Evolutionary conservation across 805 yeast species (phyloP).

Genomic region (Saccharomycopsis capsularis): DNA sequence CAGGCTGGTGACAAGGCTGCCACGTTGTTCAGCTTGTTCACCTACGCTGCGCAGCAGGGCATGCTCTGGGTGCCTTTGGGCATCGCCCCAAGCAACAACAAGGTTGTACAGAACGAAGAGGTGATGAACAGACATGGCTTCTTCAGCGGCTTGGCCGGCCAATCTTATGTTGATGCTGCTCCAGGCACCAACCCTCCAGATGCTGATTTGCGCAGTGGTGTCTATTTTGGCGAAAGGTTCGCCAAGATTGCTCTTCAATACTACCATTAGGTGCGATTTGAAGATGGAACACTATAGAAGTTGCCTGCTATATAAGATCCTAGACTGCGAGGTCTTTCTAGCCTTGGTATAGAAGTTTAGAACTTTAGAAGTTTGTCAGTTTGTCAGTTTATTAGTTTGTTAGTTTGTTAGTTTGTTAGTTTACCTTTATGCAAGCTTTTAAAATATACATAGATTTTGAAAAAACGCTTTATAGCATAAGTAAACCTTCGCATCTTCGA

Average conservation of each 20-base stretch:
- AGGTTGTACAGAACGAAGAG: conserved; percentile 22
- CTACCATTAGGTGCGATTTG: neutral
- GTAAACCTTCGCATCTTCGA: no score
- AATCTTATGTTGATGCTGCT: conserved; percentile 4
- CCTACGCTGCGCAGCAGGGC: conserved; percentile 20
- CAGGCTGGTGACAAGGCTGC: conserved; percentile 17
- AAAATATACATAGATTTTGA: no score
- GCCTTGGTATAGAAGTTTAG: no score
- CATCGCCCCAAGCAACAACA: conserved; percentile 20
- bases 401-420: neutral
- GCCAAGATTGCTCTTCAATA: conserved; percentile 11
- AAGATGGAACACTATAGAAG: neutral
- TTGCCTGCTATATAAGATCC: no score
- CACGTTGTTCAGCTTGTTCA: conserved; percentile 6
- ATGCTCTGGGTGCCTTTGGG: conserved; percentile 20
- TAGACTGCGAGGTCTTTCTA: neutral
- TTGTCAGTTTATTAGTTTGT: neutral
- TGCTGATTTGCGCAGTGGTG: conserved; percentile 7
- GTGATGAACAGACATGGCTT: conserved; percentile 9
- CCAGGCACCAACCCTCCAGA: neutral
- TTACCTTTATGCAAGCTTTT: neutral
- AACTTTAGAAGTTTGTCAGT: no score
- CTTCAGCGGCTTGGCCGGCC: conserved; percentile 11
- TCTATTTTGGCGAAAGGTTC: conserved; percentile 11
- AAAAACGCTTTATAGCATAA: no score